Conservation (phyloP, 148 eudicot species). For the Diospyros lotus region DNA sequence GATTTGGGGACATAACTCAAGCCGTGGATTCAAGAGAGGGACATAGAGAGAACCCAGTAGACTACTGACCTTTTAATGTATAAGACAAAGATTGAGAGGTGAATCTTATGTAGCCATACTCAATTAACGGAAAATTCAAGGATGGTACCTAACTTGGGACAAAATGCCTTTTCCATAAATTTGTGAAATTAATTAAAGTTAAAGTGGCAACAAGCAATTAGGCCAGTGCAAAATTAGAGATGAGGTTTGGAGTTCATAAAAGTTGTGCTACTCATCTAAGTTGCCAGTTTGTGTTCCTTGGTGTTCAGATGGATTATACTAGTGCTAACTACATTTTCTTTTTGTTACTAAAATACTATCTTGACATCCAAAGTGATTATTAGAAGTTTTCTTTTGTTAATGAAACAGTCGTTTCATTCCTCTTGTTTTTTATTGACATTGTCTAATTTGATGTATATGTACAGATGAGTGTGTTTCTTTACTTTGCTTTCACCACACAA, state of each 20-base stretch:
- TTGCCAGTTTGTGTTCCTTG: background rate
- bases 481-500: background rate
- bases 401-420: background rate
- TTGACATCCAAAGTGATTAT: background rate
- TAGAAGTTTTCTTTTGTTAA: background rate
- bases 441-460: background rate
- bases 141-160: background rate
- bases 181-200: background rate
- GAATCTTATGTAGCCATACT: background rate
- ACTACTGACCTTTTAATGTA: no score
- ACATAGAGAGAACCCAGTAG: no score
- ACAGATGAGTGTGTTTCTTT: no score
- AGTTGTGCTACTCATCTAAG: background rate
- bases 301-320: background rate
- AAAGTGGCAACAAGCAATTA: background rate
- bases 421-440: background rate
- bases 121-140: background rate
- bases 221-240: background rate
- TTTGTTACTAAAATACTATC: background rate
- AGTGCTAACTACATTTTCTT: background rate
- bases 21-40: no score
- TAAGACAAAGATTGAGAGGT: no score
- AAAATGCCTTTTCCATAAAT: background rate
- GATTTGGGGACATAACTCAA: no score
- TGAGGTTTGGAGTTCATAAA: background rate